Evolutionary conservation across 2,329 filamentous ascomycete genomes (phyloP).

Genomic region (Pseudogymnoascus sp.): DNA sequence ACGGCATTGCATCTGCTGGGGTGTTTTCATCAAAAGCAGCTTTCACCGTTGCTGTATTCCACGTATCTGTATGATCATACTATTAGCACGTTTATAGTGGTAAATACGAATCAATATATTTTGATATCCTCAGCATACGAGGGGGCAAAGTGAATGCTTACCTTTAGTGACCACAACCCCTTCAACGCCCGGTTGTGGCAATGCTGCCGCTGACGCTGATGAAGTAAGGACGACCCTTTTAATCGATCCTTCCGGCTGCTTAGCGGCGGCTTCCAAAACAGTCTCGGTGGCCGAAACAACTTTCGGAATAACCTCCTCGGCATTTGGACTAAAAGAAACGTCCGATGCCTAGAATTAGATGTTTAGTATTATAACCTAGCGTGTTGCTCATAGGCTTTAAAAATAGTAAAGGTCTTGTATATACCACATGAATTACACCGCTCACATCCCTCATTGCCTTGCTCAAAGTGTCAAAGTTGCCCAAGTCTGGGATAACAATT

Average conservation of each 20-base stretch:
- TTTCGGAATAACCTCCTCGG: neutral
- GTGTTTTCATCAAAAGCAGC: neutral
- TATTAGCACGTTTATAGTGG: too few species aligned
- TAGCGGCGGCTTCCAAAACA: slow-evolving; percentile 1
- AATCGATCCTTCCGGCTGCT: neutral
- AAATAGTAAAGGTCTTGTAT: neutral
- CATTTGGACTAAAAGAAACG: neutral
- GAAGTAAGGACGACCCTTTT: slow-evolving; percentile 11
- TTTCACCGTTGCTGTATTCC: neutral
- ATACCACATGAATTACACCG: neutral
- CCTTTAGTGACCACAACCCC: neutral
- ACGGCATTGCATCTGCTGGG: neutral
- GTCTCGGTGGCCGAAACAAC: neutral
- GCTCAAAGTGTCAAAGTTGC: neutral
- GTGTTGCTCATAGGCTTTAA: neutral
- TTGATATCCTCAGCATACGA: too few species aligned
- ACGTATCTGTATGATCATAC: too few species aligned
- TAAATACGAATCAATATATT: too few species aligned
- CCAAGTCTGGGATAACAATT: neutral
- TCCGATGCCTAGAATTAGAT: too few species aligned
- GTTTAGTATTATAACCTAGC: too few species aligned
- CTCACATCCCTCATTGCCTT: neutral
- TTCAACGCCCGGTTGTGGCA: neutral
- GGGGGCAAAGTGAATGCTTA: neutral
- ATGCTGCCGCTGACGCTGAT: neutral